These are phyloP conservation scores for Cardamine occulta DNA, from an alignment of 345 rosid species.

Conservation along the genomic window DNA sequence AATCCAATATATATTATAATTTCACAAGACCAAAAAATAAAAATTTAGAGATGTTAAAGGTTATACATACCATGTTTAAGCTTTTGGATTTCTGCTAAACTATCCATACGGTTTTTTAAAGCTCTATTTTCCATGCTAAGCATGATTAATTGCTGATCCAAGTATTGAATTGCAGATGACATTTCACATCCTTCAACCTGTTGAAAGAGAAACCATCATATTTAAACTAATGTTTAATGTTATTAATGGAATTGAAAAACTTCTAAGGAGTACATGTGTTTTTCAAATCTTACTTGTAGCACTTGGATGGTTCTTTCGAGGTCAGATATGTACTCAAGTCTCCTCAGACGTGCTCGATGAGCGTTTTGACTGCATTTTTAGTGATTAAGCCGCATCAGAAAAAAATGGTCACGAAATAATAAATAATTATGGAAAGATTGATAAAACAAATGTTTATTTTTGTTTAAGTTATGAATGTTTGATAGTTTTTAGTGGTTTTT, in stretches of 20 bases:
- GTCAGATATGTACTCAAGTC: slow-evolving; percentile 69
- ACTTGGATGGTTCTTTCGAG: slow-evolving; percentile 63
- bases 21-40: not conserved
- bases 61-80: slow-evolving; percentile 56
- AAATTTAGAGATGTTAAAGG: not conserved
- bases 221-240: not conserved
- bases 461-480: not conserved
- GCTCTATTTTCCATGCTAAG: slow-evolving; percentile 76
- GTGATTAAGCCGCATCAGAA: not conserved
- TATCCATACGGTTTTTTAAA: slow-evolving; percentile 65
- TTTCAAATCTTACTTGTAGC: slow-evolving; percentile 52
- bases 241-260: not conserved
- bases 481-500: no score
- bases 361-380: slow-evolving; percentile 57
- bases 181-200: slow-evolving; percentile 76
- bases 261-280: not conserved
- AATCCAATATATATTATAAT: slow-evolving; percentile 1
- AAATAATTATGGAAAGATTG: not conserved
- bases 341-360: slow-evolving; percentile 61
- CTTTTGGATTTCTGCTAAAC: slow-evolving; percentile 66
- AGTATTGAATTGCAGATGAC: slow-evolving; percentile 63
- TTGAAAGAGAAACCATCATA: not conserved
- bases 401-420: not conserved
- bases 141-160: slow-evolving; percentile 64
- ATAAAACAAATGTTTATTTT: not conserved